A percentile compares a stretch with the other conserved stretches of the same genome.
These are phyloP conservation scores for Hanseniaspora thailandica DNA, from an alignment of 805 yeast genomes.

Conservation along the genomic window DNA sequence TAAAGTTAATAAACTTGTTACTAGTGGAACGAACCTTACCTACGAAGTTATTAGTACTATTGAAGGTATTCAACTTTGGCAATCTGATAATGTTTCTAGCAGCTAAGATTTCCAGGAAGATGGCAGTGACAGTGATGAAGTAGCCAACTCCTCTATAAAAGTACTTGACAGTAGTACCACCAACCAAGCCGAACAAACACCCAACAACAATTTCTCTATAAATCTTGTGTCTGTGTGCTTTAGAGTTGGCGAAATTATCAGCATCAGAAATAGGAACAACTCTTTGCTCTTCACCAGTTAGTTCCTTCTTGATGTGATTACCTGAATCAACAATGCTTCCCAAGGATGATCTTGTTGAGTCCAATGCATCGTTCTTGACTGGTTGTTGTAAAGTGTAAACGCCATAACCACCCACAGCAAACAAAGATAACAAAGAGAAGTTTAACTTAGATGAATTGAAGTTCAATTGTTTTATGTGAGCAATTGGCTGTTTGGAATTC, in stretches of 20 bases:
- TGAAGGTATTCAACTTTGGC: neutral
- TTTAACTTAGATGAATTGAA: neutral
- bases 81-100: conserved; percentile 3
- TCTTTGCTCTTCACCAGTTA: neutral
- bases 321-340: neutral
- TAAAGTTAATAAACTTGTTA: neutral
- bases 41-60: neutral
- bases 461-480: neutral
- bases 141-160: neutral
- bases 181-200: conserved; percentile 5
- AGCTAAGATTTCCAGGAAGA: conserved; percentile 2
- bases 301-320: neutral
- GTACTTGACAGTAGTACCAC: conserved; percentile 3
- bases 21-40: neutral
- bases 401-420: neutral
- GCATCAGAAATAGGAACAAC: neutral
- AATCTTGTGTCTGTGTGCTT: conserved; percentile 2
- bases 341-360: neutral
- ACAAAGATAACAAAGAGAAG: neutral
- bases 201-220: conserved; percentile 14
- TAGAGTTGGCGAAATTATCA: neutral
- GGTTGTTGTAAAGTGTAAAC: neutral
- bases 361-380: neutral
- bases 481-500: neutral
- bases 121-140: neutral